Evolutionary conservation across 2,329 filamentous ascomycete genomes (phyloP).

Genomic region (Aspergillus japonicus): DNA sequence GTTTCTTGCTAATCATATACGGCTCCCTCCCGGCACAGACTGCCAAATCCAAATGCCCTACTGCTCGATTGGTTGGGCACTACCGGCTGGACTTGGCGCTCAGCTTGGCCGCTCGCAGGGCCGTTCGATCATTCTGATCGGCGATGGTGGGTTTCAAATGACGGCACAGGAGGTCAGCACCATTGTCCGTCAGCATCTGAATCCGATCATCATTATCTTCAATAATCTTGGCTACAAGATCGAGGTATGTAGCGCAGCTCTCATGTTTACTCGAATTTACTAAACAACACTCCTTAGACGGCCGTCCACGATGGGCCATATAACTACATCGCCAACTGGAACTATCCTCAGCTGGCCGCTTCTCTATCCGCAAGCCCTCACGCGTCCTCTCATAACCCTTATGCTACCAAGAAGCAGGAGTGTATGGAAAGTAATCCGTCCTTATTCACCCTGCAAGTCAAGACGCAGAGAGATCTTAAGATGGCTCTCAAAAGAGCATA

Average conservation of each 20-base stretch:
- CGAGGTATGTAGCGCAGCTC: slow-evolving; percentile 46
- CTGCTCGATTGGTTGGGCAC: slow-evolving; percentile 12
- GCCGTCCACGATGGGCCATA: slow-evolving; percentile 12
- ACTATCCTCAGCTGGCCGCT: slow-evolving; percentile 10
- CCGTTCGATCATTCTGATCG: slow-evolving; percentile 75
- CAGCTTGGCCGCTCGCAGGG: slow-evolving; percentile 10
- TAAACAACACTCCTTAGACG: neutral
- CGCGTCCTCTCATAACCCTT: slow-evolving; percentile 1
- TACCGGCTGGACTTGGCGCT: slow-evolving; percentile 9
- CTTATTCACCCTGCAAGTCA: slow-evolving; percentile 3
- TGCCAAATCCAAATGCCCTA: slow-evolving; percentile 12
- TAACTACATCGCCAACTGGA: slow-evolving; percentile 14
- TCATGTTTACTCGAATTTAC: no score
- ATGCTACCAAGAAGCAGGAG: neutral
- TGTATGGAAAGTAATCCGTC: neutral
- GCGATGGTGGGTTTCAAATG: slow-evolving; percentile 81
- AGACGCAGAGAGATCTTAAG: neutral
- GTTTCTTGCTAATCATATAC: slow-evolving; percentile 6
- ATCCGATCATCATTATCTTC: slow-evolving; percentile 77
- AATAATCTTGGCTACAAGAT: slow-evolving; percentile 84
- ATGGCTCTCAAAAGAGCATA: neutral
- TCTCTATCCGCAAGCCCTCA: slow-evolving; percentile 1
- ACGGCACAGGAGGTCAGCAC: slow-evolving; percentile 80
- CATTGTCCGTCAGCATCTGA: slow-evolving; percentile 71
- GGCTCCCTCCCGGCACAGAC: slow-evolving; percentile 5